phyloP scores from a whole-genome alignment of 768 basidiomycete species.

The Suillus fuscotomentosus region DNA sequence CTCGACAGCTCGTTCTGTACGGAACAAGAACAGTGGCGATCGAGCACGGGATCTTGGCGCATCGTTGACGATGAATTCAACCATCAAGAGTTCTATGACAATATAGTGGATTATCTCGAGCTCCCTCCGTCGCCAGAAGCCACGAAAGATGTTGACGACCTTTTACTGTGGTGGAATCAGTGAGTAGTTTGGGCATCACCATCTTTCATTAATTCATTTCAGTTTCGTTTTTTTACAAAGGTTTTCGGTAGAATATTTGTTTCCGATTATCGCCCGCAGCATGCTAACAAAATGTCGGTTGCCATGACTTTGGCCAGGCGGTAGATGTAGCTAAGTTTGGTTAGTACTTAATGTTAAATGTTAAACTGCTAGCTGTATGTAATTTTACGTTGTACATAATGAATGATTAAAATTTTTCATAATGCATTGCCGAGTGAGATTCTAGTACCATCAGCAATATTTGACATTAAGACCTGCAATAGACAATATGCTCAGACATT shows the following conservation, averaged over 20 bases:
- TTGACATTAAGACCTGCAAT: too few species aligned
- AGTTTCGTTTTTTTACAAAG: not conserved
- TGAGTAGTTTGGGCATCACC: conserved; percentile 3
- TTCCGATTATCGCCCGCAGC: not conserved
- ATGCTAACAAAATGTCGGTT: not conserved
- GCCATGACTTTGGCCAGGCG: not conserved
- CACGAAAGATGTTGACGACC: not conserved
- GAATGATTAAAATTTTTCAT: not conserved
- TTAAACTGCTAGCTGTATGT: not conserved
- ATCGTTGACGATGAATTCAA: not conserved
- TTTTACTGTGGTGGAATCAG: not conserved
- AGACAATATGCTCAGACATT: not conserved
- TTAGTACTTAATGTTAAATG: not conserved
- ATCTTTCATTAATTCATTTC: not conserved
- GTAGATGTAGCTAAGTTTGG: not conserved
- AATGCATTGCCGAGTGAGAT: not conserved
- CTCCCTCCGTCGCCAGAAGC: not conserved
- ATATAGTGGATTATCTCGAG: not conserved
- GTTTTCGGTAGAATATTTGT: not conserved
- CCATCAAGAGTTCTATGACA: not conserved
- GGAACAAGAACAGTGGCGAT: not conserved
- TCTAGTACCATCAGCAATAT: too few species aligned
- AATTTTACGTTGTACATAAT: too few species aligned
- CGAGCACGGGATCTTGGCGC: not conserved
- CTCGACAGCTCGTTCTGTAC: not conserved